Base-by-base conservation (phyloP, 331 rosid species). In the Quercus tomentella region DNA sequence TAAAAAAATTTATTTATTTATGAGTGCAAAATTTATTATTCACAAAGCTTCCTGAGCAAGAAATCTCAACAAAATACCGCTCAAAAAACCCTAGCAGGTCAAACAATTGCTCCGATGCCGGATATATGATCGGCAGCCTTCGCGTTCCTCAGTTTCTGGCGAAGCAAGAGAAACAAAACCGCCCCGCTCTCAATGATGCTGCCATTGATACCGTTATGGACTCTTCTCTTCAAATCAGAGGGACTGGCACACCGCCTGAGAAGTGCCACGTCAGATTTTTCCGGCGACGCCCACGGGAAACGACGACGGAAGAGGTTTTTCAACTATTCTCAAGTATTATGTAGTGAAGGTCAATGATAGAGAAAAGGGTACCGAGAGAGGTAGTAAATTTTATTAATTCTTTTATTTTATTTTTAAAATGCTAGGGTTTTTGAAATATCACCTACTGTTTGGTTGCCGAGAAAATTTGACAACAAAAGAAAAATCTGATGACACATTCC, bases 171-270 rank as follows among this genome's bases (percentile, higher is more conserved):
- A 76, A 80, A 33, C 65, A 51, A n/a, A 69, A 43, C 35, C 73
- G 63, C 37, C 30, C 78, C 28, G 52, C 49, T 54, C 55, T 67
- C 75, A 76, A 72, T 22, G 84, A 63, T 56, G 85, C 71, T 3
- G 54, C 67, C 23, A 35, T 22, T 60, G 65, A 54, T 62, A 58
- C 69, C 5, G 66, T 69, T 15, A 55, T 23, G 26, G 85, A 82
- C 68, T 69, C 87, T n/a, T 76, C 85, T 12, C 21, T 63, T 43
- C 92, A 87, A 62, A 83, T 94, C 71, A 88, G 83, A 23, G 98
- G 97, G 88, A 89, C 93, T 23, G 97, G 91, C 18, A 92, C 98
- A 28, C 98, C 98, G 75, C 98, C 97, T 79, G 97, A 94, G 89
- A 94, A 94, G 92, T 71, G 75, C 96, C 98, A 0, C 94, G 96